Evolutionary conservation across 208 protist genomes (phyloP).

Genomic region (Trypanosoma brucei): DNA sequence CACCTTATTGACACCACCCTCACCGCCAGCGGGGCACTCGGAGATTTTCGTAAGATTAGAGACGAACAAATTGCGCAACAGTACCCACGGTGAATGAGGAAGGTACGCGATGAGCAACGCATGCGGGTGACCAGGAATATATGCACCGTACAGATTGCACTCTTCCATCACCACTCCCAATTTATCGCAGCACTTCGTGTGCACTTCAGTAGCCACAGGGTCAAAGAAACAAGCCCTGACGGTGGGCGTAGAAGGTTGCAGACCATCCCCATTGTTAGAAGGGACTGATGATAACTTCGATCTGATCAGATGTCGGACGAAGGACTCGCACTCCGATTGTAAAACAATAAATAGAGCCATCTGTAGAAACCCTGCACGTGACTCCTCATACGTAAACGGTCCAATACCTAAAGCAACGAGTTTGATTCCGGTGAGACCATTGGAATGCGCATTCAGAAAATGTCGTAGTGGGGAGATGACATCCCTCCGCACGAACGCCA

Average conservation of each 20-base stretch:
- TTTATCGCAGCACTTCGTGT: constrained; percentile 34
- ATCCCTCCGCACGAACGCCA: constrained; percentile 13
- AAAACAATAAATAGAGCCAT: constrained; percentile 47
- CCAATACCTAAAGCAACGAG: constrained; percentile 54
- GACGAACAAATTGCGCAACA: constrained; percentile 56
- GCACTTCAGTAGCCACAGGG: constrained; percentile 18
- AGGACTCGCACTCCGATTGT: constrained; percentile 16
- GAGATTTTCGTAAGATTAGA: constrained; percentile 21
- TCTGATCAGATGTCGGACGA: constrained; percentile 2
- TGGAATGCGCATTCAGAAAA: constrained; percentile 7
- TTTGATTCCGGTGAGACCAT: constrained; percentile 10
- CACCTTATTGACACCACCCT: neutral
- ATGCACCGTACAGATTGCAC: constrained; percentile 38
- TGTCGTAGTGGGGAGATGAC: constrained; percentile 14
- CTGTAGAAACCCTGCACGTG: constrained; percentile 39
- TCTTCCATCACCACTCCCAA: constrained; percentile 39
- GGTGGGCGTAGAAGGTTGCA: neutral
- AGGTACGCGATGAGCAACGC: constrained; percentile 51
- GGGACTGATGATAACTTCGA: neutral
- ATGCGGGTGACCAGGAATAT: constrained; percentile 14
- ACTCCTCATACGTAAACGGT: constrained; percentile 32
- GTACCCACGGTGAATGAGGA: constrained; percentile 57
- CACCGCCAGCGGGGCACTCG: neutral
- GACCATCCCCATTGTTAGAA: neutral
- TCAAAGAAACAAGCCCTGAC: constrained; percentile 28